Evolutionary conservation across 176 grass and related monocot species (phyloP), one percentile per base, ranked within the genome.

Genomic region (Oryza longistaminata): DNA sequence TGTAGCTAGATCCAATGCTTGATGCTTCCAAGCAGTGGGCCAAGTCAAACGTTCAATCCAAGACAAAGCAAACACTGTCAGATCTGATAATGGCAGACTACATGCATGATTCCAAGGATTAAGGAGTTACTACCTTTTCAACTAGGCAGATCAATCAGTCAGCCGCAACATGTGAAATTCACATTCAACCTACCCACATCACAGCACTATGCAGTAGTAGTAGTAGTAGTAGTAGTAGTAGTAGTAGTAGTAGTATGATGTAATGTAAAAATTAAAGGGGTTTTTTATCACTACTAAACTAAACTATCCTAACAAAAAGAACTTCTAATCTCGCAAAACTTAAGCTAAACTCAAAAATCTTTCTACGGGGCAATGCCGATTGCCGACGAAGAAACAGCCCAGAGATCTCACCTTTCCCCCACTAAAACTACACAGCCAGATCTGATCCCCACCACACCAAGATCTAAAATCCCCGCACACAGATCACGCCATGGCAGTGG

Each of bases 151-250:
- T 66, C 68, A 84, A 74, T 89, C 68, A 43, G 29, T 37, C 35
- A 85, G 58, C 61, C 26, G 6, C 35, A 11, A 5, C 42, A 73
- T 55, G 75, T 33, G 80, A 42, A 75, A 50, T 11, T 25, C 21
- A 40, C 69, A 68, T 26, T 87, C 55, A 62, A 70, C 16, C 64
- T 26, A 80, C 29, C 68, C 4, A 62, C 11, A 83, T 83, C 37
- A 67, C 7, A 19, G 1, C 16, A 68, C 5, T 17, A 1, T 17
- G 5, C 16, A 52, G 3, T 31, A 31, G 29, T 31, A 31, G 2
- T 31, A 27, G 26, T 27, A 27, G 26, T 27, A n/a, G n/a, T n/a
- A n/a, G 29, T 31, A 31, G 2, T 31, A n/a, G n/a, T n/a, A n/a
- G n/a, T n/a, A n/a, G 26, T 27, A 31, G 29, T 31, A 31, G 2